Evolutionary conservation across 1,284 basidiomycete species (phyloP).

Genomic region (Ceratobasidium sp.): DNA sequence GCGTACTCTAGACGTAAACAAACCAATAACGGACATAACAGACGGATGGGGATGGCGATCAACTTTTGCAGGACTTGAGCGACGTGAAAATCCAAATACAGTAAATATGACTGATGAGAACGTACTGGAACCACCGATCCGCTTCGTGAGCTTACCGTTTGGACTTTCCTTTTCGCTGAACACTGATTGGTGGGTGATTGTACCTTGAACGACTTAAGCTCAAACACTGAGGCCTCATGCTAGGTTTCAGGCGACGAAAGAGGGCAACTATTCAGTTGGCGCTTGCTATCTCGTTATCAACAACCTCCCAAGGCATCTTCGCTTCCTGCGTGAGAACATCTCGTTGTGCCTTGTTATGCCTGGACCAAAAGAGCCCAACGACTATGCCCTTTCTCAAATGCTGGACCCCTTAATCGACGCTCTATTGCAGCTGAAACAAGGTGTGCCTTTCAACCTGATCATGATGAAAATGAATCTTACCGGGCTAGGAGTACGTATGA

Average conservation of each 20-base stretch:
- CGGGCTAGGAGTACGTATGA: neutral
- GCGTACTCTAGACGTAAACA: neutral
- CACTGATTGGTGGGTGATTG: constrained; percentile 13
- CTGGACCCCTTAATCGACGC: constrained; percentile 28
- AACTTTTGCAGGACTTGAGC: neutral
- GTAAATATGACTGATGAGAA: neutral
- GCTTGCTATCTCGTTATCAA: constrained; percentile 30
- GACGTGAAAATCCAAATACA: neutral
- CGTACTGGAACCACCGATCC: neutral
- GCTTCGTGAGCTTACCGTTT: constrained; percentile 21
- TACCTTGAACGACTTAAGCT: neutral
- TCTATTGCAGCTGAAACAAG: constrained; percentile 22
- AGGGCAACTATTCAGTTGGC: constrained; percentile 17
- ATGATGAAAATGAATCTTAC: no score
- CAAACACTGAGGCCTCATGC: neutral
- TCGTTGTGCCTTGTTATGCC: constrained; percentile 19
- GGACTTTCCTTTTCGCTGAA: constrained; percentile 19
- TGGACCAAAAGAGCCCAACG: constrained; percentile 28
- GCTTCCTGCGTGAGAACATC: constrained; percentile 32
- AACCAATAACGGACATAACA: neutral
- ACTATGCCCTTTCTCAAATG: constrained; percentile 22
- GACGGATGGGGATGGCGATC: constrained; percentile 20
- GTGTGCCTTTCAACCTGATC: no score
- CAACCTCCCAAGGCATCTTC: constrained; percentile 33
- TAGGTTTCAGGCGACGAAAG: constrained; percentile 36